Percentiles rank a stretch among this genome's conserved stretches.
phyloP scores from a whole-genome alignment of 805 yeast genomes.

The Yamadazyma endophytica region DNA sequence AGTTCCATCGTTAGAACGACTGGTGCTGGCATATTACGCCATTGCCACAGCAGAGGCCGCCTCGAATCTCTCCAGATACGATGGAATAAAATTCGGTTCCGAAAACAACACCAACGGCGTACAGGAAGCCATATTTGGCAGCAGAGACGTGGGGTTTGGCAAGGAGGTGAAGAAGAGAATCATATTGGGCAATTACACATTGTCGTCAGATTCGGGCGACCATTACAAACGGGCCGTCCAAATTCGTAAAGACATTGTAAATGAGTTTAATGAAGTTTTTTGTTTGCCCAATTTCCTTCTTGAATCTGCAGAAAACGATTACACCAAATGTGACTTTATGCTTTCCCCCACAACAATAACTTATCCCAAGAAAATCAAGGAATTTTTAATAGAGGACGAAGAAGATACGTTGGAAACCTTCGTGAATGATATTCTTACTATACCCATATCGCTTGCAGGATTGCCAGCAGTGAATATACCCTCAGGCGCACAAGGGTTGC shows the following conservation, averaged over 20 bases:
- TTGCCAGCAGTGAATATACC: slow-evolving; percentile 85
- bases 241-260: slow-evolving; percentile 54
- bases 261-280: slow-evolving; percentile 67
- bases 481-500: slow-evolving; percentile 58
- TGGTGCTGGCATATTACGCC: slow-evolving; percentile 82
- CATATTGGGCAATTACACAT: slow-evolving; percentile 78
- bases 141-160: slow-evolving; percentile 71
- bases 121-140: slow-evolving; percentile 26
- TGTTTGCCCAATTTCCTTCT: slow-evolving; percentile 39
- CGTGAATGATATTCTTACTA: slow-evolving; percentile 78
- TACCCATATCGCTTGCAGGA: slow-evolving; percentile 91
- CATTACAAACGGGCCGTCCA: slow-evolving; percentile 75
- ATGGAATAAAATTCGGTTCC: slow-evolving; percentile 84
- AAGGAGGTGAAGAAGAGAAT: slow-evolving; percentile 80
- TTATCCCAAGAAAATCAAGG: slow-evolving; percentile 49
- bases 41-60: slow-evolving; percentile 92
- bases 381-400: slow-evolving; percentile 30
- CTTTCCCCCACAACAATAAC: slow-evolving; percentile 69
- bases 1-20: slow-evolving; percentile 59
- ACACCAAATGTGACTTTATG: slow-evolving; percentile 50
- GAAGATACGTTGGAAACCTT: slow-evolving; percentile 57
- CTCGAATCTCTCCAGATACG: slow-evolving; percentile 84
- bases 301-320: background rate
- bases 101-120: slow-evolving; percentile 8
- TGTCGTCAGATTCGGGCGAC: slow-evolving; percentile 71